Conservation (phyloP, 441 rosid genomes). For the Populus hybrid region DNA sequence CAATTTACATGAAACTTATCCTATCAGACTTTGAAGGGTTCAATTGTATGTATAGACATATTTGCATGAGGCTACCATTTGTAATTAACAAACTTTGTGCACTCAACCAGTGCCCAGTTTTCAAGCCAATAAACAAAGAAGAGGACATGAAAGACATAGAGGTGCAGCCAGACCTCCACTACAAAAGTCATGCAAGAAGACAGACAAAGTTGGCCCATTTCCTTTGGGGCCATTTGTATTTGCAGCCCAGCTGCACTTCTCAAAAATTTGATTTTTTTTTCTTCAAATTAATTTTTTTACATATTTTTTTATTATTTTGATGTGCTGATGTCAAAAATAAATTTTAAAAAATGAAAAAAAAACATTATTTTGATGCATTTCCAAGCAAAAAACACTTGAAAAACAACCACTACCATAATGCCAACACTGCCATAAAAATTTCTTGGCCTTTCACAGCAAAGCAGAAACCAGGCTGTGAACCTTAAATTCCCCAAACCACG, state of each 20-base stretch:
- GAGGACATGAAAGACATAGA: not conserved
- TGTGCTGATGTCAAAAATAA: no score
- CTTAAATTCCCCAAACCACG: not conserved
- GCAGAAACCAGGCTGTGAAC: not conserved
- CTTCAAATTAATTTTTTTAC: no score
- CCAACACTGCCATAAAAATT: no score
- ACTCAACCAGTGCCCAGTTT: not conserved
- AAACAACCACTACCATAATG: no score
- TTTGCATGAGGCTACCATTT: not conserved
- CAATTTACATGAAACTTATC: not conserved
- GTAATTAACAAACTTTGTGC: constrained; percentile 1
- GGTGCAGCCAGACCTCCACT: not conserved
- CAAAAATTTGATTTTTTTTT: no score
- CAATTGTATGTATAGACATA: not conserved
- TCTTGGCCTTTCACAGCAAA: not conserved
- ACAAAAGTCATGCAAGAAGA: not conserved
- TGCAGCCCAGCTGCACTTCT: no score
- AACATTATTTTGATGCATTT: no score
- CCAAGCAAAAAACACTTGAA: no score
- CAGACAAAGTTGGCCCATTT: not conserved
- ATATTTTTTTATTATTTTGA: no score
- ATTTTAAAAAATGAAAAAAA: no score
- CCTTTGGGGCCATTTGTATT: not conserved
- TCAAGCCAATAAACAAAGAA: not conserved
- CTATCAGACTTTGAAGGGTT: not conserved